Evolutionary conservation across 2,329 filamentous ascomycete genomes (phyloP), one percentile per base, ranked within the genome.

Genomic region (Fusarium penzigii): DNA sequence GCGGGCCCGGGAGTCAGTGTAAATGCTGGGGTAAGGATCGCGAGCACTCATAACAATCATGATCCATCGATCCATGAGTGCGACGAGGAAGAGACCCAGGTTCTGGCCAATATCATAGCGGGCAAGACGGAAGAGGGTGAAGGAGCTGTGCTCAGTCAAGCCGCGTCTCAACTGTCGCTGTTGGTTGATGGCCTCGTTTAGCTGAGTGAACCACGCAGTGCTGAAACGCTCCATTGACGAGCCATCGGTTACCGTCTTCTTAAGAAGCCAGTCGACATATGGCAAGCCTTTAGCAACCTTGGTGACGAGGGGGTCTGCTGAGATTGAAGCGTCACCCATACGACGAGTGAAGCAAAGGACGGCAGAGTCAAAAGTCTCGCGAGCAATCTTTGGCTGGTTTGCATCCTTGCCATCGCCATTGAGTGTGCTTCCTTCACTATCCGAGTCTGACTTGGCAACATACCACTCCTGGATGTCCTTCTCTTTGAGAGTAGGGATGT

Each of bases 41-140:
- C 56, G 42, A 3, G 57, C 57, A 40, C 57, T 60, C 53, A 52
- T 52, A 1, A 50, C 51, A 39, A 60, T 52, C 57, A 60, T 60
- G 12, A 60, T 46, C 57, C 57, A 60, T 3, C 57, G 57, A 34
- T 60, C 57, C 56, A 60, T 51, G 2, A 60, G 39, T 5, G 57
- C 57, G 10, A 60, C 50, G 6, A 60, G 16, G 29, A 60, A 60
- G 4, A 60, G 17, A 2, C 48, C 57, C 1, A 60, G 57, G 4
- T 58, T 60, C 12, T 60, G 57, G 6, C 57, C 57, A 16, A 60
- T 51, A 16, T 60, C 57, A 2, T 55, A 51, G 3, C 46, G 45
- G 7, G 57, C 57, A 11, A 57, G 49, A 11, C 57, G 57, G 36
- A 59, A 60, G 0, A 60, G 34, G 1, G 55, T 55, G 5, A 60